Evolutionary conservation across 139 green algal species (phyloP), one percentile per base, ranked within the genome.

Genomic region (Chlamydomonas sp.): DNA sequence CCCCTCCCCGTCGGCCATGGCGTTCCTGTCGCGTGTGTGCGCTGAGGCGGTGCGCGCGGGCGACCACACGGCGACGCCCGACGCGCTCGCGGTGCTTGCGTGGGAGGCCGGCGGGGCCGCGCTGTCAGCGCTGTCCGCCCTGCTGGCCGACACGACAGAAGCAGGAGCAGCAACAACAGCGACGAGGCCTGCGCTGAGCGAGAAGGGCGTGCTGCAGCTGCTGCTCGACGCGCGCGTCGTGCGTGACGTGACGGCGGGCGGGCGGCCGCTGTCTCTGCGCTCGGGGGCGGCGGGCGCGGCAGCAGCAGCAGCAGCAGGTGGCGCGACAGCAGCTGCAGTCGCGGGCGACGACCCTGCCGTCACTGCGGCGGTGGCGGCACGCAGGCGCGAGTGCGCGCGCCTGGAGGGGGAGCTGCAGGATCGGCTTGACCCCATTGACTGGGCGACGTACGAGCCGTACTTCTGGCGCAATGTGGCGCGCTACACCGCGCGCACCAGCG

Each of bases 371-470:
- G 30, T 85, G 47, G 63, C 58, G 0, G 70, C 78, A 30, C 68
- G 83, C 24, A 76, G 69, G 39, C 59, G 67, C 5, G 47, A 77
- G 35, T 30, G 50, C 10, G 22, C 43, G 5, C 39, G 39, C 0
- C 58, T 90, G 61, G 80, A 92, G 71, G 71, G 73, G 48, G 24
- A 73, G 68, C 68, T 92, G 69, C 73, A 86, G 83, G 84, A 85
- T 4, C 70, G 50, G 36, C 85, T 98, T 48, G 94, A 98, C 73
- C 94, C 94, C 48, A 98, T 98, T 48, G 94, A 98, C 73, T 98
- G 94, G 95, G 95, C 94, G 29, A 97, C 91, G 35, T 98, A 98
- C 76, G 92, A 97, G 80, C 79, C 83, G 0, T 88, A 96, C 79
- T 73, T 98, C 5, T 96, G 91, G 87, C 37, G 65, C 47, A 91